Base-by-base conservation (phyloP, 1,284 basidiomycete genomes). In the Neolentinus lepideus region DNA sequence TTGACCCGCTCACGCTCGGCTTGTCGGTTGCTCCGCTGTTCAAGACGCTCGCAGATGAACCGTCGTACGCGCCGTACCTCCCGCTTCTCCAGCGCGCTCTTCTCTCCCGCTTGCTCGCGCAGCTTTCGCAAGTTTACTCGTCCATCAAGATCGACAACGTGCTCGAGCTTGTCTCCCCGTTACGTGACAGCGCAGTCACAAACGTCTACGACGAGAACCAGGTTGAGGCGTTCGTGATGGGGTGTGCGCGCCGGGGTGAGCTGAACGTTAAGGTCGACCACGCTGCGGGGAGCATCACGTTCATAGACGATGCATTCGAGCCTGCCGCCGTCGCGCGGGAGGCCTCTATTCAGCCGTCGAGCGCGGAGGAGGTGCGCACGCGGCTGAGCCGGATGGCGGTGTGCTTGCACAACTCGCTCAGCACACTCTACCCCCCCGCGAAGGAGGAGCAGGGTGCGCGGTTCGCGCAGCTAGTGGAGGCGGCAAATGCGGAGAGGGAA, bases 91-190 rank as follows among this genome's bases (percentile, higher is more conserved):
- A 94, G 67, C 91, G 90, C 60, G 95, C 96, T 52, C 82, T 98
- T 25, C 85, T 98, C 59, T 94, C 94, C 3, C 89, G 94, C 35
- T 81, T 99, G n/a, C 87, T 99, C 63, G 88, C 88, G 56, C 93
- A 97, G 72, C 86, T 98, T 54, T 90, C 92, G 6, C 91, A 98
- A 69, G 91, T 99, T 19, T 98, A 99, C 74, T 90, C 90, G 52
- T 88, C 89, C 10, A 88, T 99, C 75, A 89, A 88, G 64, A 83
- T 96, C 58, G 74, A 75, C 58, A 85, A 86, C 62, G 76, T 97
- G 45, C 79, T 92, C 54, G 78, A 84, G 31, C 83, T 98, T 60
- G 85, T 91, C 59, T 77, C 78, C 19, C 90, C 93, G 1, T 79
- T 95, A 51, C 80, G 81, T 51, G 78, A 77, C n/a, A 75, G 77